phyloP scores from a whole-genome alignment of 495 filamentous ascomycete genomes.

The Glonium stellatum region DNA sequence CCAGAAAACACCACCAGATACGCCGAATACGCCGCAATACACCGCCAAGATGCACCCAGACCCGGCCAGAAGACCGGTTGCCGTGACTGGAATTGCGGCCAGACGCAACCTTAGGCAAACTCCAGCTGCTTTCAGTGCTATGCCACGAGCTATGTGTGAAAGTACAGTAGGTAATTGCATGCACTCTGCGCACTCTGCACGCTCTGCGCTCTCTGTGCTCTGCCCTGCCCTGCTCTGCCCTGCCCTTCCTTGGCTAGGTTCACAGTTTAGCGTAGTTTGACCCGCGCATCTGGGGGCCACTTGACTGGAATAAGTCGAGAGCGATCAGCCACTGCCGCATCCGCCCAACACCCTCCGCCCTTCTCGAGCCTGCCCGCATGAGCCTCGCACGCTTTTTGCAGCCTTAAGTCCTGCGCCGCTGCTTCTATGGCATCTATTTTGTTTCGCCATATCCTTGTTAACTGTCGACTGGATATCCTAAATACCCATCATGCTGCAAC shows the following conservation, averaged over 20 bases:
- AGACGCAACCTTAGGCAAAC: no score
- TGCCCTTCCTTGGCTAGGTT: not conserved
- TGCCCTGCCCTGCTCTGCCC: not conserved
- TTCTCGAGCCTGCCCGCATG: not conserved
- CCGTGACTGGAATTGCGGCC: no score
- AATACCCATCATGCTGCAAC: constrained; percentile 15
- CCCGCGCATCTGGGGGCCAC: not conserved
- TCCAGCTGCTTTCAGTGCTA: no score
- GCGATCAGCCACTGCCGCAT: not conserved
- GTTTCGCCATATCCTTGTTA: not conserved
- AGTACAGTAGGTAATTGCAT: no score
- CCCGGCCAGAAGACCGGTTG: no score
- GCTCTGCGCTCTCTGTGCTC: no score
- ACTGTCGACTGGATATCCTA: not conserved
- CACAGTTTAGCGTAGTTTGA: not conserved
- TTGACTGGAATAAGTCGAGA: not conserved
- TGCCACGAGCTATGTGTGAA: no score
- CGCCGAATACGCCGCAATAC: not conserved
- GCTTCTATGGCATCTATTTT: not conserved
- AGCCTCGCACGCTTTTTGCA: not conserved
- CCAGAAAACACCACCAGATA: not conserved
- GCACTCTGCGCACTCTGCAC: no score
- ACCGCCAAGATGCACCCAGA: no score
- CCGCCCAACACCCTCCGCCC: not conserved
- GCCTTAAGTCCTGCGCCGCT: not conserved